Evolutionary conservation across 495 filamentous ascomycete species (phyloP), one percentile per base, ranked within the genome.

Genomic region (Penicillium robsamsonii): DNA sequence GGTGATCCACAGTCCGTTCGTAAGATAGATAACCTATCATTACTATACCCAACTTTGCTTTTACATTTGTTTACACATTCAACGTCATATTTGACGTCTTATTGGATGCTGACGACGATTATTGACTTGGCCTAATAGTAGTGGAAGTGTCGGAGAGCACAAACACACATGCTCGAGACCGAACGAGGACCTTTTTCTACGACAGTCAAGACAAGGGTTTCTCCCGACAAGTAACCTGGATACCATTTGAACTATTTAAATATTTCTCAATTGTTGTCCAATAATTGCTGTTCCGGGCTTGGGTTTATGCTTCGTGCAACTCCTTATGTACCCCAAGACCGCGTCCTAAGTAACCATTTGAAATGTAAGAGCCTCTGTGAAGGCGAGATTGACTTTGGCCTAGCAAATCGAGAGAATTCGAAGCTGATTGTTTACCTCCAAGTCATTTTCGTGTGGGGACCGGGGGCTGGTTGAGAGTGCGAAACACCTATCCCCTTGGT

Each of bases 211-310:
- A 55, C 55, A 57, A 27, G 50, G 37, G 46, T 58, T 6, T 31
- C 25, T 12, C 22, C 35, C 20, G 37, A 40, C 24, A 38, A 46
- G 43, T 42, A 53, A 57, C 54, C 42, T 37, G 13, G 25, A 9
- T 31, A 25, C 20, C 0, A 35, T 8, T 24, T 47, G 51, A 30
- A 38, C 2, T 41, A 56, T 63, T 61, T 56, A 11, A 51, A 60
- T 58, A 7, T 31, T 17, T 41, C 18, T 50, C 9, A 24, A 24
- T 6, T 17, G 41, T 24, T 41, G 41, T 31, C 63, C 57, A 66
- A 66, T 66, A 11, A 66, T 9, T 9, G 41, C 5, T 1, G 12
- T 58, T 64, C 63, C 63, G 60, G 57, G 0, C 49, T 38, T 41
- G 42, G 37, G 35, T 29, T 41, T 38, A 53, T 53, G 45, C 49